Conservation (phyloP, 1,284 basidiomycete species). For the Vanrija humicola region DNA sequence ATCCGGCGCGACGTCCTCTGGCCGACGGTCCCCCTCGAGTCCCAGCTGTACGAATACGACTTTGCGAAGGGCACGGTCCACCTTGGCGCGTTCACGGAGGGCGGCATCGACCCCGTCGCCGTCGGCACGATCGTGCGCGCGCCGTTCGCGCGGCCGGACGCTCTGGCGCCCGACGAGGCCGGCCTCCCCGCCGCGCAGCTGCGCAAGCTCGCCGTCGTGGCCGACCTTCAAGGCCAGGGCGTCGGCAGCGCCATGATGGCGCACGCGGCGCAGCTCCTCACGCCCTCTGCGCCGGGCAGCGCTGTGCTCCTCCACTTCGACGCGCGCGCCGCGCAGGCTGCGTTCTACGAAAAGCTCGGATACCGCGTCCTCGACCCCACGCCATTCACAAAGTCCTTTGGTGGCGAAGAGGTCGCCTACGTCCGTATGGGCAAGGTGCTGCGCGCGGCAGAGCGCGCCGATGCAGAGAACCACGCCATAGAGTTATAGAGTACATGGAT, state of each 20-base stretch:
- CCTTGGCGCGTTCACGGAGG: constrained; percentile 20
- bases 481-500: not conserved
- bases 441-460: not conserved
- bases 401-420: constrained; percentile 18
- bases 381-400: constrained; percentile 16
- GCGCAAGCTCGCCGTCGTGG: constrained; percentile 31
- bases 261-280: not conserved
- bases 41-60: constrained; percentile 23
- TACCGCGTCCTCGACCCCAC: constrained; percentile 18
- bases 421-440: constrained; percentile 30
- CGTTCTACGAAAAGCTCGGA: constrained; percentile 26
- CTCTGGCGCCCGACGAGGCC: not conserved
- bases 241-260: constrained; percentile 20
- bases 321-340: constrained; percentile 19
- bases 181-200: constrained; percentile 19
- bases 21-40: constrained; percentile 18
- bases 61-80: constrained; percentile 15
- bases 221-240: constrained; percentile 20
- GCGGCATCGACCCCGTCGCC: constrained; percentile 8
- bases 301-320: constrained; percentile 26
- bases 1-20: constrained; percentile 28
- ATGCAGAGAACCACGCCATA: no score
- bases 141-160: constrained; percentile 2
- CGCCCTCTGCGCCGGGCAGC: not conserved
- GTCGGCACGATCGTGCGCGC: constrained; percentile 21